Percentiles rank a stretch among this genome's conserved stretches.
Conservation (phyloP, 140 eudicot species). For the Stevia rebaudiana region DNA sequence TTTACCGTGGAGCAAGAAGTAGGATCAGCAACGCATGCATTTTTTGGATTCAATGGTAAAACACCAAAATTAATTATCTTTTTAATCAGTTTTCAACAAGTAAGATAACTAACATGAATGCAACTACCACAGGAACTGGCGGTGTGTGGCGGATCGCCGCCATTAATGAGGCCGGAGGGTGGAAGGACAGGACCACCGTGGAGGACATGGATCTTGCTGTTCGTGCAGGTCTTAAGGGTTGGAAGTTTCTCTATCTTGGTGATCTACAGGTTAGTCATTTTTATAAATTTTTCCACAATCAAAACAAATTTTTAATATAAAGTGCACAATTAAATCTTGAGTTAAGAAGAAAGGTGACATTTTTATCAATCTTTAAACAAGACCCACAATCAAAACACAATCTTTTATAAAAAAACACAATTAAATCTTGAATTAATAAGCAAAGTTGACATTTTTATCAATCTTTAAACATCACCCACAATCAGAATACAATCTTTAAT, state of each 20-base stretch:
- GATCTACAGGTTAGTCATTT: conserved; percentile 66
- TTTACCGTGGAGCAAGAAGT: conserved; percentile 98
- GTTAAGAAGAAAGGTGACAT: neutral
- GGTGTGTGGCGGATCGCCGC: conserved; percentile 98
- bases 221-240: conserved; percentile 89
- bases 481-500: no score
- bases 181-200: conserved; percentile 96
- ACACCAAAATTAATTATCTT: neutral
- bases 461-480: no score
- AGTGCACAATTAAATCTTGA: neutral
- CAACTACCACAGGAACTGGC: conserved; percentile 65
- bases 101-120: conserved; percentile 4
- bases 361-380: neutral
- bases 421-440: neutral
- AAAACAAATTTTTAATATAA: neutral
- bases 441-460: neutral
- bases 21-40: conserved; percentile 95
- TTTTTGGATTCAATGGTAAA: conserved; percentile 91
- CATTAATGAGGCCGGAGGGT: conserved; percentile 93
- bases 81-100: neutral
- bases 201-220: conserved; percentile 99
- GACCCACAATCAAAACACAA: neutral
- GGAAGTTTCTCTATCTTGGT: conserved; percentile 93
- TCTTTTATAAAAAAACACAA: neutral
- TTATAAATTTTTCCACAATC: neutral